Conservation (phyloP, 2,329 filamentous ascomycete genomes). For the Colletotrichum chrysophilum region DNA sequence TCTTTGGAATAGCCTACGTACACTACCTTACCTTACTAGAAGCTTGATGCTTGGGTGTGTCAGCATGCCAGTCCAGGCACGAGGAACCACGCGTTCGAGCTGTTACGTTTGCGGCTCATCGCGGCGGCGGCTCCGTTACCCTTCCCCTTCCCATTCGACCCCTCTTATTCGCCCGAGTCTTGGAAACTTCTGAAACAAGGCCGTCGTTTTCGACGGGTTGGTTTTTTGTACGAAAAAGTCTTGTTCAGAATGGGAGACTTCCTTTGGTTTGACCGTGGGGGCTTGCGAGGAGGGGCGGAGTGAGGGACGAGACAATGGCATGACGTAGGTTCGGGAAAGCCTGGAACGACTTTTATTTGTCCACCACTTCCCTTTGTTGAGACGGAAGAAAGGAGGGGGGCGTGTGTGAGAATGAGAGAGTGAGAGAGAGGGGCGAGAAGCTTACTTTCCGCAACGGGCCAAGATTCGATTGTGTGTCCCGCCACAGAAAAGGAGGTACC, state of each 20-base stretch:
- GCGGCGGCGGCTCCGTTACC: neutral
- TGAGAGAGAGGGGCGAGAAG: neutral
- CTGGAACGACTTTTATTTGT: neutral
- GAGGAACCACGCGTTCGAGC: conserved; percentile 1
- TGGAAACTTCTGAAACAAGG: neutral
- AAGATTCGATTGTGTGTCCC: neutral
- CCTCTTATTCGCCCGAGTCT: neutral
- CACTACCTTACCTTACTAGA: neutral
- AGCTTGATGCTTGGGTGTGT: neutral
- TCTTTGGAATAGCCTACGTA: neutral
- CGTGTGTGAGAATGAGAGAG: neutral
- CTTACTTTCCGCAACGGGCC: neutral
- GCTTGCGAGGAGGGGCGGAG: neutral
- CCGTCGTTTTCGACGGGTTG: neutral
- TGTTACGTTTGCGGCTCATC: neutral
- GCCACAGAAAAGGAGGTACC: neutral
- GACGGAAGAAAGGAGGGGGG: neutral
- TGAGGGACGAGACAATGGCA: neutral
- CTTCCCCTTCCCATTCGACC: neutral
- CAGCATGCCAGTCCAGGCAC: neutral
- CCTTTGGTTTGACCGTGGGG: neutral
- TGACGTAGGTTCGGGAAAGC: neutral
- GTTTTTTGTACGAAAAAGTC: neutral
- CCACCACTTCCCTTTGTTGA: neutral
- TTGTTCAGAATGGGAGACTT: neutral